Conservation (phyloP, 345 rosid species). For the Balakata baccata region DNA sequence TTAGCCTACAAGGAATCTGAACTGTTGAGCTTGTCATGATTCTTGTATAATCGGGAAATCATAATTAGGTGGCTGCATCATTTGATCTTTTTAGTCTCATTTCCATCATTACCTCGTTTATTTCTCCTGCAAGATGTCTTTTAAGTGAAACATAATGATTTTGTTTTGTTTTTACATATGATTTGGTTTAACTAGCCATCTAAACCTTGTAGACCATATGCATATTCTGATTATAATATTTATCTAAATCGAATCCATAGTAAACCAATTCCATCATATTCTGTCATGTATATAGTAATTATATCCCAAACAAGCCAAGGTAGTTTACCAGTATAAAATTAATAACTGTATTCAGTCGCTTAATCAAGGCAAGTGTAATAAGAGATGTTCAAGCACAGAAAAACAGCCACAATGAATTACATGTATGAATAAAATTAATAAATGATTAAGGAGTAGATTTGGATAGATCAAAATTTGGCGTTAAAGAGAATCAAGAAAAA, state of each 20-base stretch:
- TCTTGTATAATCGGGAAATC: background rate
- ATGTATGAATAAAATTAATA: background rate
- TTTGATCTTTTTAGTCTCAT: background rate
- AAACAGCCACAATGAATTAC: background rate
- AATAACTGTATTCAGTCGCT: background rate
- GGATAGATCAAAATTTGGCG: background rate
- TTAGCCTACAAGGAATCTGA: background rate
- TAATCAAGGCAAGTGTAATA: background rate
- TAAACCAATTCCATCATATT: no score
- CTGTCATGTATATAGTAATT: no score
- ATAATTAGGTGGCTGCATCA: background rate
- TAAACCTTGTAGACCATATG: background rate
- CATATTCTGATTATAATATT: no score
- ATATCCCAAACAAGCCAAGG: background rate
- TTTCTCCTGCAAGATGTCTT: constrained; percentile 3
- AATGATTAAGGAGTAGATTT: background rate
- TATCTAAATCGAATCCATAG: no score
- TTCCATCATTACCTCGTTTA: constrained; percentile 7
- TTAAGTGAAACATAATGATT: constrained; percentile 13
- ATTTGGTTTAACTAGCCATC: background rate
- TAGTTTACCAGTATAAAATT: background rate
- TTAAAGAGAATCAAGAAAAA: background rate
- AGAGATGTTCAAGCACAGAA: background rate
- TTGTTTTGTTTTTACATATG: constrained; percentile 9
- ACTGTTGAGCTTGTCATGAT: background rate